A percentile compares a stretch with the other conserved stretches of the same genome.
These are phyloP conservation scores for Colletotrichum viniferum DNA, from an alignment of 2,329 filamentous ascomycete species.

Conservation along the genomic window DNA sequence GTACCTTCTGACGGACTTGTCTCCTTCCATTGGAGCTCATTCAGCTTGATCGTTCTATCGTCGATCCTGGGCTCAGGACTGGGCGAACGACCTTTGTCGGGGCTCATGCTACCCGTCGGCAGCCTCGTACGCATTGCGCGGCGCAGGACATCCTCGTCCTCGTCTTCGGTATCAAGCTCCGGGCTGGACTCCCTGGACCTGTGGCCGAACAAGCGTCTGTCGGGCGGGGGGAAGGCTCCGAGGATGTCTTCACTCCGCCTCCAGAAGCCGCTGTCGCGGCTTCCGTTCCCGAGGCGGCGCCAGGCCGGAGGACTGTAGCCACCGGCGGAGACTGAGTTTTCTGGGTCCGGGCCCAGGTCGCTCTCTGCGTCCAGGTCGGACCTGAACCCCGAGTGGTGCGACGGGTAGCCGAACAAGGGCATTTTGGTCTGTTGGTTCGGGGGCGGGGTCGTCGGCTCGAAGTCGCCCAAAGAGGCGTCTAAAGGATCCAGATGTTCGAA, in stretches of 20 bases:
- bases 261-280: conserved; percentile 65
- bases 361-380: conserved; percentile 41
- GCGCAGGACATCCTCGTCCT: conserved; percentile 48
- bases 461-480: conserved; percentile 60
- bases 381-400: conserved; percentile 47
- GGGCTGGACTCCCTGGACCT: conserved; percentile 33
- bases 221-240: conserved; percentile 43
- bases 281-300: conserved; percentile 64
- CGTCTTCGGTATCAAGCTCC: conserved; percentile 37
- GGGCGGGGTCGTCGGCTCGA: conserved; percentile 51
- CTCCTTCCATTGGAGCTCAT: conserved; percentile 32
- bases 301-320: conserved; percentile 66
- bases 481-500: conserved; percentile 44
- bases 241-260: conserved; percentile 56
- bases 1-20: conserved; percentile 28
- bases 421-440: conserved; percentile 25
- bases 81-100: conserved; percentile 51
- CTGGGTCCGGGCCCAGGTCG: conserved; percentile 36
- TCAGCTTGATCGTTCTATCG: conserved; percentile 42
- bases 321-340: conserved; percentile 54
- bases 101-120: conserved; percentile 60
- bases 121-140: conserved; percentile 59
- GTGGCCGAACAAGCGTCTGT: background rate
- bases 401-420: conserved; percentile 42
- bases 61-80: conserved; percentile 52